A percentile compares a stretch with the other conserved stretches of the same genome.
These are phyloP conservation scores for Cryptococcus hybrid DNA, from an alignment of 1,284 basidiomycete genomes.

Conservation along the genomic window DNA sequence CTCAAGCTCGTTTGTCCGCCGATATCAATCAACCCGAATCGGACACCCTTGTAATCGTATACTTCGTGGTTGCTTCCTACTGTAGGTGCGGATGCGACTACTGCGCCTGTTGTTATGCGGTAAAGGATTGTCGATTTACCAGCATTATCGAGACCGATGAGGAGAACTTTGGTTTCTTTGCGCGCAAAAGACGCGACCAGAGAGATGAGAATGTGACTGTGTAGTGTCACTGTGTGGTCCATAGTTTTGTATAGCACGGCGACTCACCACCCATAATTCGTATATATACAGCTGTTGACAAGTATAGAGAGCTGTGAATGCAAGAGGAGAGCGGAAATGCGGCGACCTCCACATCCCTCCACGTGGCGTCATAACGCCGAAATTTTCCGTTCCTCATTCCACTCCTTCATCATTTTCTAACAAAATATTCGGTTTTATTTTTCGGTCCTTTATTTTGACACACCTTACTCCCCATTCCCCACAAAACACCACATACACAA, in stretches of 20 bases:
- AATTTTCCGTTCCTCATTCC: conserved; percentile 8
- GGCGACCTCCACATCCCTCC: conserved; percentile 55
- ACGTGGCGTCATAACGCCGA: conserved; percentile 9
- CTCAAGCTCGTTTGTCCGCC: conserved; percentile 54
- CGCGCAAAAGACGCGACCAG: conserved; percentile 53
- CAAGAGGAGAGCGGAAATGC: conserved; percentile 36
- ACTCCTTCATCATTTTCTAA: no score
- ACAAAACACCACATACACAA: not conserved
- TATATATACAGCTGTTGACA: not conserved
- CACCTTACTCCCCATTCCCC: not conserved
- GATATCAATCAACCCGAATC: conserved; percentile 53
- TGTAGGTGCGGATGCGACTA: conserved; percentile 55
- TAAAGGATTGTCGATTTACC: conserved; percentile 56
- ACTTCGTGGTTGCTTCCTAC: conserved; percentile 52
- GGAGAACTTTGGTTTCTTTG: conserved; percentile 54
- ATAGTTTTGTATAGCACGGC: not conserved
- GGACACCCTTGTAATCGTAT: conserved; percentile 55
- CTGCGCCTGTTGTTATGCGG: conserved; percentile 55
- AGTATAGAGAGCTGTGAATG: not conserved
- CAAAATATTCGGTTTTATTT: not conserved
- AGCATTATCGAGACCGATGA: conserved; percentile 54
- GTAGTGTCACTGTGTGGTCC: not conserved
- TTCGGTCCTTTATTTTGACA: not conserved
- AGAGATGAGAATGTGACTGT: conserved; percentile 49
- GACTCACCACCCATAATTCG: conserved; percentile 11